These are phyloP conservation scores for Laetiporus sulphureus DNA, from an alignment of 1,284 basidiomycete genomes.

Conservation along the genomic window DNA sequence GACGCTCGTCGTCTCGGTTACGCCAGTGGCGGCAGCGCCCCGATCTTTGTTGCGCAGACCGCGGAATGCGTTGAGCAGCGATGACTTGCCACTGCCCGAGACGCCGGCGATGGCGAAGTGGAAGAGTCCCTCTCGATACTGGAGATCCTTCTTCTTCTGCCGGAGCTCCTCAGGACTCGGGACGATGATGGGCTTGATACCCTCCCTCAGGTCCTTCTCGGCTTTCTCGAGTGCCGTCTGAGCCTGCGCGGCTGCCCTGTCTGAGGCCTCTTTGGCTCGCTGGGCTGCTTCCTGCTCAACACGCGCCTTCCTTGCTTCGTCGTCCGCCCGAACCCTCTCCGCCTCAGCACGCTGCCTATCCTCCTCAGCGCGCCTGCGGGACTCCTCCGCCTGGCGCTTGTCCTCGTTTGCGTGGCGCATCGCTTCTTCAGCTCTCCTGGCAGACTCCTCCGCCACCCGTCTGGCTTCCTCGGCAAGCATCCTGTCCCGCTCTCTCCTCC, in stretches of 20 bases:
- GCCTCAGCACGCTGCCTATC: not conserved
- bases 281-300: constrained; percentile 1
- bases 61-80: constrained; percentile 3
- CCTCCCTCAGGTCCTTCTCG: too few species aligned
- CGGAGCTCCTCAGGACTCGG: constrained; percentile 1
- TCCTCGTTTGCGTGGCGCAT: not conserved
- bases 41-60: constrained; percentile 1
- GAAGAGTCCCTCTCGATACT: constrained; percentile 3
- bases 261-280: not conserved
- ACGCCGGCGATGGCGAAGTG: too few species aligned
- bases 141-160: not conserved
- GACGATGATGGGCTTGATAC: constrained; percentile 1
- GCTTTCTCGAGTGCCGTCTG: not conserved
- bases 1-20: constrained; percentile 1
- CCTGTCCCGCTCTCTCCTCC: not conserved
- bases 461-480: not conserved
- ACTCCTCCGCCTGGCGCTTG: not conserved
- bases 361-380: too few species aligned
- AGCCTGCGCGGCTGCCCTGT: constrained; percentile 1
- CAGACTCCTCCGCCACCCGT: too few species aligned
- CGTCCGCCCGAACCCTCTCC: not conserved
- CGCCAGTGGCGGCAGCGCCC: not conserved
- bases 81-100: constrained; percentile 4
- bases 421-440: not conserved
- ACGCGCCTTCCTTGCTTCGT: not conserved